A percentile compares a stretch with the other conserved stretches of the same genome.
These are phyloP conservation scores for Fusarium sp. DNA, from an alignment of 2,329 filamentous ascomycete species.

Conservation along the genomic window DNA sequence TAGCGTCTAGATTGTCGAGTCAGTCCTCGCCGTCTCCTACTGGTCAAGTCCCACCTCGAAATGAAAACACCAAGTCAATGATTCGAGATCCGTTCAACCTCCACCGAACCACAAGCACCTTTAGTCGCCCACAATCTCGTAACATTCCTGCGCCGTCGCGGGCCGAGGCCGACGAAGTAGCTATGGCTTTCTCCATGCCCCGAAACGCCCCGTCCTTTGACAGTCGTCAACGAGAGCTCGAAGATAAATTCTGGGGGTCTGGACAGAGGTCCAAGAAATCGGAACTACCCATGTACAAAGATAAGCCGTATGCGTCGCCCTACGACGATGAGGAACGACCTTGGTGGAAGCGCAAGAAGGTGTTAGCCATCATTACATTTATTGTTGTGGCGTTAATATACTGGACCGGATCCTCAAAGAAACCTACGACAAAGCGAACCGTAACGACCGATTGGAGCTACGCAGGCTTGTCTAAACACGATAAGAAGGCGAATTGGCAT, in stretches of 20 bases:
- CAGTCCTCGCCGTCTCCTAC: conserved; percentile 8
- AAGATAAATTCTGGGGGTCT: conserved; percentile 76
- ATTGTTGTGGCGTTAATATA: conserved; percentile 74
- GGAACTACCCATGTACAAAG: conserved; percentile 93
- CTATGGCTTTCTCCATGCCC: conserved; percentile 76
- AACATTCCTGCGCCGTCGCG: conserved; percentile 62
- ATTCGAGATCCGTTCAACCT: conserved; percentile 62
- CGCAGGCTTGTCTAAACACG: conserved; percentile 65
- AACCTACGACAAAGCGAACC: conserved; percentile 54
- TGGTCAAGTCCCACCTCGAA: conserved; percentile 36
- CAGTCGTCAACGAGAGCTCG: conserved; percentile 72
- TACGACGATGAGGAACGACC: conserved; percentile 67
- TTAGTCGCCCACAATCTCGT: conserved; percentile 63
- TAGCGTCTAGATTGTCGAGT: conserved; percentile 7
- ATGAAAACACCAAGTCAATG: conserved; percentile 53
- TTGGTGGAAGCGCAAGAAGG: conserved; percentile 74
- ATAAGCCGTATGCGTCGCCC: conserved; percentile 85
- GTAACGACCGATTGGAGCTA: conserved; percentile 67
- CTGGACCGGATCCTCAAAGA: conserved; percentile 72
- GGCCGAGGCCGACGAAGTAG: conserved; percentile 63
- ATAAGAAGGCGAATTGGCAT: conserved; percentile 76
- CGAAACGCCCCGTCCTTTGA: conserved; percentile 78
- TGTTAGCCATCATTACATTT: conserved; percentile 65
- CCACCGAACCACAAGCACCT: conserved; percentile 58
- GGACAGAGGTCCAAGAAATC: conserved; percentile 54